These are phyloP conservation scores for Venturia carpophila DNA, from an alignment of 2,329 filamentous ascomycete genomes.

Conservation along the genomic window DNA sequence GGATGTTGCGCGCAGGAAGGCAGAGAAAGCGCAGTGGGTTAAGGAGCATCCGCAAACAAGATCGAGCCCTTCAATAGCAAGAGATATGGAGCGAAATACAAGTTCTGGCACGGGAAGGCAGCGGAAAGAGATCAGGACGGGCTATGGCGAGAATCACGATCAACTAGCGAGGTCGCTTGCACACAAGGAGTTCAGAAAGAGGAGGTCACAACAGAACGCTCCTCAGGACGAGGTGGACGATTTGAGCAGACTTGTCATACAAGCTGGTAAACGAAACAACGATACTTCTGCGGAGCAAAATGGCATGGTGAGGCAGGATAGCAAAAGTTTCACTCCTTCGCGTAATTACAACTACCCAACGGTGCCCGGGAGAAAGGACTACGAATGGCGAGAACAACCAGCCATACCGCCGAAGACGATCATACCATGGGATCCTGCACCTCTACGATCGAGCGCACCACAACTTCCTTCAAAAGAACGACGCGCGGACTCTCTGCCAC, in stretches of 20 bases:
- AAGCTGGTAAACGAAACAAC: constrained; percentile 11
- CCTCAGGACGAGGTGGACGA: constrained; percentile 34
- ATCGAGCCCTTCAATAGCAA: constrained; percentile 20
- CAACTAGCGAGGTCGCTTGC: constrained; percentile 14
- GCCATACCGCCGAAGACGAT: neutral
- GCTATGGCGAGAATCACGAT: constrained; percentile 13
- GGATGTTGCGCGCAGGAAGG: constrained; percentile 36
- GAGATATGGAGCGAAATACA: constrained; percentile 19
- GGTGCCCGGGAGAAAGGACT: constrained; percentile 10
- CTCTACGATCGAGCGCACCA: constrained; percentile 6
- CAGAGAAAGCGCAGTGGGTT: constrained; percentile 25
- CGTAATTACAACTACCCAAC: constrained; percentile 16
- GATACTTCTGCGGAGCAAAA: constrained; percentile 16
- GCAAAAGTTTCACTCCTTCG: neutral
- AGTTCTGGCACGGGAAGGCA: neutral
- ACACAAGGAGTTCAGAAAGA: constrained; percentile 16
- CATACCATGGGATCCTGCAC: neutral
- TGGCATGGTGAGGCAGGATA: neutral
- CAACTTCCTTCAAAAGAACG: constrained; percentile 14
- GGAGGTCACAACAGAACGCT: constrained; percentile 9
- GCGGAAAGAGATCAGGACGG: constrained; percentile 15
- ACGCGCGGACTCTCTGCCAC: neutral
- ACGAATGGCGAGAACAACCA: constrained; percentile 2
- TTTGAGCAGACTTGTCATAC: constrained; percentile 18
- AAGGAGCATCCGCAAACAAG: constrained; percentile 22